These are phyloP conservation scores for Eucalyptus tenuipes DNA, from an alignment of 345 rosid species.

Conservation along the genomic window DNA sequence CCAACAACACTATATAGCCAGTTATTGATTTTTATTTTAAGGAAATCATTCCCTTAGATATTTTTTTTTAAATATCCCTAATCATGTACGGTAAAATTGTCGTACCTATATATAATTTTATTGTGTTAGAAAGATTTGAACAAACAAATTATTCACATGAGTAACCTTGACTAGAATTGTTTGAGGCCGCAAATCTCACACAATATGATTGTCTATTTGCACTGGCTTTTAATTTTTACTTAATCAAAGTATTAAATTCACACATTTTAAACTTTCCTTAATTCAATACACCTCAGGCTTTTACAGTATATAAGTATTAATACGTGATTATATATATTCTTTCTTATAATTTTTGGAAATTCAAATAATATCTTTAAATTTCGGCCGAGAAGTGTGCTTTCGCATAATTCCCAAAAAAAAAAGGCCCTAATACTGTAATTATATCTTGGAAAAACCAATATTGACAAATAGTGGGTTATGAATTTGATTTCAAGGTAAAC, in stretches of 20 bases:
- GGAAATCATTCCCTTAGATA: not conserved
- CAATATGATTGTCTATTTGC: not conserved
- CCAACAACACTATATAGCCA: not conserved
- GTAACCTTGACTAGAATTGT: not conserved
- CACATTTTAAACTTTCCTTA: not conserved
- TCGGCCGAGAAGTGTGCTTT: not conserved
- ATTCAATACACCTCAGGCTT: not conserved
- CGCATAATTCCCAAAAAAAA: not conserved
- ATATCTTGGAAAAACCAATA: not conserved
- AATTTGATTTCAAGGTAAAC: not conserved
- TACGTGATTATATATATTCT: not conserved
- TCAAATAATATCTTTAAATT: not conserved
- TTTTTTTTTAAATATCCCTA: not conserved
- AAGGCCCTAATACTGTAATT: not conserved
- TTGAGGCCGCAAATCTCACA: not conserved
- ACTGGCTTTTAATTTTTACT: not conserved
- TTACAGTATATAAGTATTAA: not conserved
- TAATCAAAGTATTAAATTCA: not conserved
- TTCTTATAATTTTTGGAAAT: not conserved
- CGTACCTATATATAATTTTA: not conserved
- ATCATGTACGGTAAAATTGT: not conserved
- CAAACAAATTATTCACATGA: not conserved
- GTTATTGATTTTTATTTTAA: not conserved
- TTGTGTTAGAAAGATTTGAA: not conserved
- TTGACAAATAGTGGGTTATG: not conserved